Evolutionary conservation across 345 rosid genomes (phyloP).

Genomic region (Aurinia saxatilis): DNA sequence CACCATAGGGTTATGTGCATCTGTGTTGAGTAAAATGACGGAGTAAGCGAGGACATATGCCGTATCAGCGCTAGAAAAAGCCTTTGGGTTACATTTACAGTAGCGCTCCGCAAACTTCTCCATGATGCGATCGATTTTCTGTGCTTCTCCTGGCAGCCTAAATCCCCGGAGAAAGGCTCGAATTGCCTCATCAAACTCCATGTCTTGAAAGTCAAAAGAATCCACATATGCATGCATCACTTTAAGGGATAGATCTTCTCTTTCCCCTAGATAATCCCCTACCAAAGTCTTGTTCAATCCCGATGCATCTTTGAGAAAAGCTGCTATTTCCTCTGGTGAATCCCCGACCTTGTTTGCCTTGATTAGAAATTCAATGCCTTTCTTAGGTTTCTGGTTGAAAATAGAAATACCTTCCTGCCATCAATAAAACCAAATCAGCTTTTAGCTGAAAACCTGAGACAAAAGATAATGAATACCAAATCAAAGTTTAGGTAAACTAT

Average conservation of each 20-base stretch:
- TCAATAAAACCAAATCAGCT: constrained; percentile 36
- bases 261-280: constrained; percentile 98
- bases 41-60: constrained; percentile 99
- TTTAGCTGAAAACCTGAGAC: constrained; percentile 17
- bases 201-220: constrained; percentile 79
- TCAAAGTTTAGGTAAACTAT: not conserved
- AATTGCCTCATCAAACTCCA: constrained; percentile 97
- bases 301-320: constrained; percentile 84
- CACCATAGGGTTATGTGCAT: constrained; percentile 97
- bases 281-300: constrained; percentile 80
- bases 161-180: constrained; percentile 80
- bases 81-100: constrained; percentile 95
- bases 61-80: constrained; percentile 90
- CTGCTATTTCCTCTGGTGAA: constrained; percentile 93
- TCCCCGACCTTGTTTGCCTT: constrained; percentile 91
- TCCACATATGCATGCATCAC: constrained; percentile 99
- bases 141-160: constrained; percentile 99
- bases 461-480: not conserved
- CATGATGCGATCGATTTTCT: constrained; percentile 98
- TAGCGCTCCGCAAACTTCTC: constrained; percentile 96
- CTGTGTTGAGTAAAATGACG: constrained; percentile 94
- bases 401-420: constrained; percentile 99
- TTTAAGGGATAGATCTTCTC: constrained; percentile 89
- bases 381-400: constrained; percentile 94
- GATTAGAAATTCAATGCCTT: constrained; percentile 91